phyloP scores from a whole-genome alignment of 2,329 filamentous ascomycete species.

The Nemania abortiva region DNA sequence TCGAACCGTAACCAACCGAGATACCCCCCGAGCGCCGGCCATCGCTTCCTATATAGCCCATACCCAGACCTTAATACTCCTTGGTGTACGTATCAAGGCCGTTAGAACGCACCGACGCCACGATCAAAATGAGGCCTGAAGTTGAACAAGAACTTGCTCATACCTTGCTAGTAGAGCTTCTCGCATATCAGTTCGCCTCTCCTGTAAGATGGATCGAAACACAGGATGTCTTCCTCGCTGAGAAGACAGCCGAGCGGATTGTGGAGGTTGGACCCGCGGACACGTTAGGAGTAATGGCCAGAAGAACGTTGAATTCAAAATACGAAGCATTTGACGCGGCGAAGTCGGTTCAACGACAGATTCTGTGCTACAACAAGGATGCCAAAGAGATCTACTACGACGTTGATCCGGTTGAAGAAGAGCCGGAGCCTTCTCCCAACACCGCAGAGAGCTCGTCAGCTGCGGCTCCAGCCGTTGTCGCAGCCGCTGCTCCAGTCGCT shows the following conservation, averaged over 20 bases:
- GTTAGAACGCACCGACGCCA: conserved; percentile 34
- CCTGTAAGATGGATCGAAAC: conserved; percentile 99
- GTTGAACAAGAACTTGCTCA: conserved; percentile 99
- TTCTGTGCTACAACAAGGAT: conserved; percentile 99
- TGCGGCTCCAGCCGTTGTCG: conserved; percentile 60
- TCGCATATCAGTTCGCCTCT: conserved; percentile 99
- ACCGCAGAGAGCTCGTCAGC: conserved; percentile 56
- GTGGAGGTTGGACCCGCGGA: conserved; percentile 98
- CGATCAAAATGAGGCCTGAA: conserved; percentile 88
- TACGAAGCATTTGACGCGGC: conserved; percentile 99
- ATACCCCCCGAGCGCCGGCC: conserved; percentile 15
- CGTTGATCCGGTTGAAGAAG: conserved; percentile 93
- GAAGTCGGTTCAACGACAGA: conserved; percentile 94
- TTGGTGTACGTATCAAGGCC: background rate
- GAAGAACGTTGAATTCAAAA: conserved; percentile 93
- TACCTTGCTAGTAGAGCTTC: conserved; percentile 96
- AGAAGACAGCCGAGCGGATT: conserved; percentile 95
- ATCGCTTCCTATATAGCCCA: background rate
- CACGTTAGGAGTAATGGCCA: conserved; percentile 97
- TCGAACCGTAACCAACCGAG: conserved; percentile 1
- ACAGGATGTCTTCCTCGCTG: conserved; percentile 98
- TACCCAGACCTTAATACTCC: background rate
- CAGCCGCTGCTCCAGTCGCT: conserved; percentile 64
- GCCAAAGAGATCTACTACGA: conserved; percentile 99
- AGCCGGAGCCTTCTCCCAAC: conserved; percentile 73